These are phyloP conservation scores for Beauveria caledonica DNA, from an alignment of 2,329 filamentous ascomycete species.

Conservation along the genomic window DNA sequence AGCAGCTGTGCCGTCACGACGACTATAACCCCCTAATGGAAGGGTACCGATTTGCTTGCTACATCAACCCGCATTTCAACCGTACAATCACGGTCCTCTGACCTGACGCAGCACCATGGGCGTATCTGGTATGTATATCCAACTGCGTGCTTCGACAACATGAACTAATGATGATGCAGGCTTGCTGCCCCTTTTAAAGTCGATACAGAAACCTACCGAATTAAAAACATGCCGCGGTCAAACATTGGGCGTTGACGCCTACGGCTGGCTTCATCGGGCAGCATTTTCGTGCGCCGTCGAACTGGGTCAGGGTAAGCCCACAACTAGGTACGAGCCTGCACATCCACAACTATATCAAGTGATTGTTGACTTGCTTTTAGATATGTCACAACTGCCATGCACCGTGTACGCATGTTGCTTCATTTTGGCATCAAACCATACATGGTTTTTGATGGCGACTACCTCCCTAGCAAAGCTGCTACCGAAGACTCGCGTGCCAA, in stretches of 20 bases:
- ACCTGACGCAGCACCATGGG: constrained; percentile 23
- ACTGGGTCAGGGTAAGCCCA: constrained; percentile 80
- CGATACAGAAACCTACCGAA: constrained; percentile 82
- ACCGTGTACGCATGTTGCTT: constrained; percentile 85
- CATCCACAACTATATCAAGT: neutral
- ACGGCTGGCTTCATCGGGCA: constrained; percentile 96
- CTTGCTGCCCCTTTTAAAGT: constrained; percentile 85
- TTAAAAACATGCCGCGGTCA: constrained; percentile 82
- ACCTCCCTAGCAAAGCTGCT: constrained; percentile 82
- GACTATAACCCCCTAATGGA: too few relatives aligned
- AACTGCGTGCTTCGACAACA: neutral
- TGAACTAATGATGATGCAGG: constrained; percentile 41
- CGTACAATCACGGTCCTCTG: neutral
- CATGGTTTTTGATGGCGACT: constrained; percentile 92
- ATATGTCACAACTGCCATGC: constrained; percentile 84
- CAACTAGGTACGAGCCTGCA: constrained; percentile 58
- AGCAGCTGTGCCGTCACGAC: neutral
- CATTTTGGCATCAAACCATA: constrained; percentile 94
- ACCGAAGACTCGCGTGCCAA: constrained; percentile 75
- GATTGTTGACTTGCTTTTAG: constrained; percentile 31
- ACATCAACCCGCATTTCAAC: neutral
- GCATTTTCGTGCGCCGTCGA: constrained; percentile 86
- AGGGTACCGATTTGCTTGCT: neutral
- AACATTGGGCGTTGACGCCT: constrained; percentile 90
- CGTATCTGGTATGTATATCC: constrained; percentile 25